Conservation (phyloP, 371 early-diverging fungal species). For the Actinomortierella wolfii region DNA sequence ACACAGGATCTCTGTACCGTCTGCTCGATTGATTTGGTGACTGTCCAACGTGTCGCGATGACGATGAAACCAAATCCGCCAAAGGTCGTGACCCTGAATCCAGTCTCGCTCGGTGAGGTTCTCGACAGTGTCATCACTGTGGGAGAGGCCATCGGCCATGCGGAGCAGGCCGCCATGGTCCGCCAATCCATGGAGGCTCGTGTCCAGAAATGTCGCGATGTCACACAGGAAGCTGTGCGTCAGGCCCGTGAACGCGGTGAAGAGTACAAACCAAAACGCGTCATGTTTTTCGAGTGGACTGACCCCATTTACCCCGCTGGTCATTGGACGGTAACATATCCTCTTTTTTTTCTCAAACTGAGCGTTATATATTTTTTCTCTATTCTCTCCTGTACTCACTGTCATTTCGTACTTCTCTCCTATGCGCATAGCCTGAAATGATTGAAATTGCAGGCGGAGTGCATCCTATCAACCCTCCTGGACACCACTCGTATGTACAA, state of each 20-base stretch:
- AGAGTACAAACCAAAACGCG: conserved; percentile 37
- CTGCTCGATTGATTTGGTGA: conserved; percentile 64
- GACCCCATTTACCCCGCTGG: conserved; percentile 62
- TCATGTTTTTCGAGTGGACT: conserved; percentile 64
- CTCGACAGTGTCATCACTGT: conserved; percentile 55
- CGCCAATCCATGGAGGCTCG: conserved; percentile 28
- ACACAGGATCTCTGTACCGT: conserved; percentile 69
- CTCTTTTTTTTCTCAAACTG: neutral
- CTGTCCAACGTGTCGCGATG: conserved; percentile 53
- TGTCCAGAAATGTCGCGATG: conserved; percentile 31
- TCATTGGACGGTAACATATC: conserved; percentile 46
- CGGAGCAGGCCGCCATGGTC: conserved; percentile 31
- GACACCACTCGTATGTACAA: conserved; percentile 28
- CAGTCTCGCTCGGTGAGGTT: conserved; percentile 55
- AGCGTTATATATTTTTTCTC: conserved; percentile 8
- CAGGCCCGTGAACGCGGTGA: conserved; percentile 14
- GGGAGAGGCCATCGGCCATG: conserved; percentile 50
- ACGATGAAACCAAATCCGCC: conserved; percentile 53
- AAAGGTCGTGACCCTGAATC: conserved; percentile 60
- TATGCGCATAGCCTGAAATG: conserved; percentile 52
- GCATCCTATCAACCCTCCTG: conserved; percentile 53
- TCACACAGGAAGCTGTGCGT: conserved; percentile 20
- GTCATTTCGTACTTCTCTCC: neutral
- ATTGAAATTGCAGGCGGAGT: conserved; percentile 59
- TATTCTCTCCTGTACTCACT: conserved; percentile 11